These are phyloP conservation scores for Lepiota brunneoincarnata DNA, from an alignment of 768 basidiomycete species.

Conservation along the genomic window DNA sequence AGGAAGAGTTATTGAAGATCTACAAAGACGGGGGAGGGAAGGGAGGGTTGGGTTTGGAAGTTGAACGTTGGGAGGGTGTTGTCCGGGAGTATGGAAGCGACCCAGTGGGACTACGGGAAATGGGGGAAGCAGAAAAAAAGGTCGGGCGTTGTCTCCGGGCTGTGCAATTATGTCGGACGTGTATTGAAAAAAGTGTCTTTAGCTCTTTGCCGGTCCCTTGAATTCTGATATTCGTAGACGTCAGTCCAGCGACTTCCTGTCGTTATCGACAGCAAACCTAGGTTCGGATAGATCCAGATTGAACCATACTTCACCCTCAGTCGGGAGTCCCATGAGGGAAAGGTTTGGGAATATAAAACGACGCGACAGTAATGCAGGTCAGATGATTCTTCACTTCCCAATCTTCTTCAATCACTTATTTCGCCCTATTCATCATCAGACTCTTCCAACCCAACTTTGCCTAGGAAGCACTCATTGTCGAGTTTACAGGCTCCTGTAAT, in stretches of 20 bases:
- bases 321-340: slow-evolving; percentile 61
- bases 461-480: slow-evolving; percentile 71
- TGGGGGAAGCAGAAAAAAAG: slow-evolving; percentile 86
- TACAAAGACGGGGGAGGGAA: slow-evolving; percentile 78
- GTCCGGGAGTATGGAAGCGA: slow-evolving; percentile 73
- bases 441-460: slow-evolving; percentile 48
- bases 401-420: slow-evolving; percentile 16
- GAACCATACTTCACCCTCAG: slow-evolving; percentile 41
- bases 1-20: slow-evolving; percentile 80
- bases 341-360: slow-evolving; percentile 63
- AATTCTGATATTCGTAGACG: slow-evolving; percentile 89
- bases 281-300: slow-evolving; percentile 58
- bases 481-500: slow-evolving; percentile 49
- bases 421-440: slow-evolving; percentile 38
- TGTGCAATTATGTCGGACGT: slow-evolving; percentile 22
- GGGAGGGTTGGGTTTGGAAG: slow-evolving; percentile 76
- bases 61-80: slow-evolving; percentile 88
- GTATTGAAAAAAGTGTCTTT: slow-evolving; percentile 25
- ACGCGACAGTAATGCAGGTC: slow-evolving; percentile 67
- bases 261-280: slow-evolving; percentile 47
- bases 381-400: slow-evolving; percentile 13
- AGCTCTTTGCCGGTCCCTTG: slow-evolving; percentile 76
- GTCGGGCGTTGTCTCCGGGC: slow-evolving; percentile 40
- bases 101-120: slow-evolving; percentile 75
- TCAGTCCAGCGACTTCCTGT: slow-evolving; percentile 73